phyloP scores from a whole-genome alignment of 75 land plant species.

The Selaginella moellendorffii region DNA sequence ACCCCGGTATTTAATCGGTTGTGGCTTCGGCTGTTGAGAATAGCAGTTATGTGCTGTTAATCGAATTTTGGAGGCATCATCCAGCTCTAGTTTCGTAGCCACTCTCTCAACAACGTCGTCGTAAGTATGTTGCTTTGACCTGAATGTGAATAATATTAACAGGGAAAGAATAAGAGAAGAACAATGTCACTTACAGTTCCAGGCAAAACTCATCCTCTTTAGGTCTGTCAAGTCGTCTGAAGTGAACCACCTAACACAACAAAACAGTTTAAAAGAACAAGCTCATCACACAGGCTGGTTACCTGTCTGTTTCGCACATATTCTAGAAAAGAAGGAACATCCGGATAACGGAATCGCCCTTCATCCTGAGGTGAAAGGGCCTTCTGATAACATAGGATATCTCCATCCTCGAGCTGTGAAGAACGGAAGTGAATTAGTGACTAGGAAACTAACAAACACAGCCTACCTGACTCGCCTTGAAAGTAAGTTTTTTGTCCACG shows the following conservation, averaged over 20 bases:
- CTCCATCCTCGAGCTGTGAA: constrained; percentile 93
- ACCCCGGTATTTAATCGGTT: constrained; percentile 86
- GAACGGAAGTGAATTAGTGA: background rate
- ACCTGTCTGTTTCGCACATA: constrained; percentile 96
- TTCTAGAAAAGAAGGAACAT: constrained; percentile 88
- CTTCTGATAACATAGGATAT: constrained; percentile 87
- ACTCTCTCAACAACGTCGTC: constrained; percentile 96
- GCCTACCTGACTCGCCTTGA: constrained; percentile 5
- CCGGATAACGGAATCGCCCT: constrained; percentile 55
- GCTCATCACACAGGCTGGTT: background rate
- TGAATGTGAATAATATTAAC: constrained; percentile 12
- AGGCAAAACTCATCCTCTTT: constrained; percentile 94
- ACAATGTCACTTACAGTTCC: constrained; percentile 55
- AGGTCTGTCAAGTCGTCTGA: constrained; percentile 77
- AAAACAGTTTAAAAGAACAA: background rate
- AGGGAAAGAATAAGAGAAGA: too few species aligned
- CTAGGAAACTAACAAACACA: too few species aligned
- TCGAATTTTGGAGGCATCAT: constrained; percentile 89
- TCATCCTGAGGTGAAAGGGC: constrained; percentile 34
- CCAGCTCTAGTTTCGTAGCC: constrained; percentile 64
- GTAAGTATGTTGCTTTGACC: constrained; percentile 77
- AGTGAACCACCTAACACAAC: constrained; percentile 59
- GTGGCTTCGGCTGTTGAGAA: constrained; percentile 95
- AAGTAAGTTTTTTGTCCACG: background rate
- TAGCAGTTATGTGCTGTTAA: constrained; percentile 93